Evolutionary conservation across 2,329 filamentous ascomycete species (phyloP), one percentile per base, ranked within the genome.

Genomic region (Coccinonectria pachysandricola): DNA sequence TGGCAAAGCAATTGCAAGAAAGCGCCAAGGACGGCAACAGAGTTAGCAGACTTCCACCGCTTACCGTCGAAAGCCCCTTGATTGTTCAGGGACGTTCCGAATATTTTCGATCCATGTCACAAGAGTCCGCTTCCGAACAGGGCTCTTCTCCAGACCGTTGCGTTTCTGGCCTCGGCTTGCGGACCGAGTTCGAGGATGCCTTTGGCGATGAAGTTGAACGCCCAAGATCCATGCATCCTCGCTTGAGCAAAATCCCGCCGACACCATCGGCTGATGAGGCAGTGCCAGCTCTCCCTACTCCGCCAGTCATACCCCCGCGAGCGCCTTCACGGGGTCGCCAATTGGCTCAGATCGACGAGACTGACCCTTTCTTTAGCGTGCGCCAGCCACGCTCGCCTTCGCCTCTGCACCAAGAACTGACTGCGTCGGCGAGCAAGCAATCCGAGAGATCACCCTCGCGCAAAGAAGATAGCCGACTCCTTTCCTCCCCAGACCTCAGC

Each of bases 1-100:
- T 98, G 26, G 86, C 86, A 19, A 82, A 75, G 57, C 81, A 93
- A 56, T 73, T 98, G 35, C 79, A 94, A 53, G 79, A 91, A 42
- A 78, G 73, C 37, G 71, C 74, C 46, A 76, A 72, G 48, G 71
- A 72, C 36, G 86, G 83, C 25, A 75, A 77, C 39, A 74, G 87
- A 31, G 71, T 95, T 57, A 95, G 87, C 57, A 73, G 88, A 21
- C 61, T 96, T 21, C 84, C 87, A 3, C 85, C 86, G 6, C 64
- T 87, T 32, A 84, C 83, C 12, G 79, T 85, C 19, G 79, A 82
- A 34, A 85, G 85, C 44, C 86, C 88, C 27, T 65, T 95, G 32
- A 59, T 84, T 56, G 50, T 73, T 13, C 79, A 81, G 48, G 76
- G 74, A 39, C 73, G 85, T 36, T 81, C 83, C 4, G 82, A 79